These are phyloP conservation scores for Fibroporia radiculosa DNA, from an alignment of 768 basidiomycete genomes.

Conservation along the genomic window DNA sequence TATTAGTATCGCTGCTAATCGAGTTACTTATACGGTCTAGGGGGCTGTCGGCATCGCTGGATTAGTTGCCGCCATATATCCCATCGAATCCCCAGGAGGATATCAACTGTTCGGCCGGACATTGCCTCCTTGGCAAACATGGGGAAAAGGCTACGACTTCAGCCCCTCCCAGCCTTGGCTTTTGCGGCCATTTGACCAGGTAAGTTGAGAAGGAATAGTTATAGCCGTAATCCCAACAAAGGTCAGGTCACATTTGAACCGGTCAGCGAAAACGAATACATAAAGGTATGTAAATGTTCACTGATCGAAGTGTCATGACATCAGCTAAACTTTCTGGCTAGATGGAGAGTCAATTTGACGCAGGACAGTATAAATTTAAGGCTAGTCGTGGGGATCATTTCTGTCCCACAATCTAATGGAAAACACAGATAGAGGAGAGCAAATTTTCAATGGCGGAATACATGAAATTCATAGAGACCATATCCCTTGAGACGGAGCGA, in stretches of 20 bases:
- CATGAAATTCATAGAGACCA: slow-evolving; percentile 30
- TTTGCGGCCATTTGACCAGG: slow-evolving; percentile 56
- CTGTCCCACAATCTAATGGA: too few species aligned
- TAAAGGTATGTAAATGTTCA: slow-evolving; percentile 28
- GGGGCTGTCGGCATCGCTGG: slow-evolving; percentile 70
- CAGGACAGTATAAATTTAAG: slow-evolving; percentile 45
- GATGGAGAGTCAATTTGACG: slow-evolving; percentile 45
- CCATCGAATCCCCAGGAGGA: slow-evolving; percentile 56
- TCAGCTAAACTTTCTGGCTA: slow-evolving; percentile 15
- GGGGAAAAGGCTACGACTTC: slow-evolving; percentile 46
- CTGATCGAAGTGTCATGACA: not conserved
- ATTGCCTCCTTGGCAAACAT: slow-evolving; percentile 57
- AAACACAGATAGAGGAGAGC: slow-evolving; percentile 38
- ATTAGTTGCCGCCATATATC: slow-evolving; percentile 57
- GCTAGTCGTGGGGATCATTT: slow-evolving; percentile 17
- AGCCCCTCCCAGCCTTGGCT: slow-evolving; percentile 47
- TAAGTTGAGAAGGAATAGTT: slow-evolving; percentile 15
- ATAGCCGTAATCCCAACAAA: not conserved
- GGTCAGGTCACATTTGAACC: slow-evolving; percentile 44
- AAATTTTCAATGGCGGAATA: slow-evolving; percentile 49
- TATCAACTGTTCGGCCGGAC: slow-evolving; percentile 61
- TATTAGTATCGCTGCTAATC: not conserved
- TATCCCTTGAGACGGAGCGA: slow-evolving; percentile 32
- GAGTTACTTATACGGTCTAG: slow-evolving; percentile 20
- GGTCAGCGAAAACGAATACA: slow-evolving; percentile 40